Evolutionary conservation across 805 yeast genomes (phyloP), one percentile per base, ranked within the genome.

Genomic region (Saturnispora ahearnii): DNA sequence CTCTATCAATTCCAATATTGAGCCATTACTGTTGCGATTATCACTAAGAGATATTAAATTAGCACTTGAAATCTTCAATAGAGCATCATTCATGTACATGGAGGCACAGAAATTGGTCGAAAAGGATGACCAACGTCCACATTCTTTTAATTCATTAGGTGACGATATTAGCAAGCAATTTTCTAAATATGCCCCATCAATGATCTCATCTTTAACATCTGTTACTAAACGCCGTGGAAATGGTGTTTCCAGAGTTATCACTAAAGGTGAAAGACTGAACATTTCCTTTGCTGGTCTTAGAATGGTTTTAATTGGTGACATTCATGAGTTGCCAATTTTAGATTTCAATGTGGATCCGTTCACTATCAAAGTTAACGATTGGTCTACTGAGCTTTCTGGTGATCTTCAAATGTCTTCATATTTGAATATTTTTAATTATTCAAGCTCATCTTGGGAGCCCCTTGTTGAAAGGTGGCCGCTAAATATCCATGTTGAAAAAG

Each of bases 371-470:
- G 90, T 88, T 0, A 74, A 76, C 49, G 86, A 90, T 58, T 90
- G 97, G 97, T 84, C 96, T 0, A 81, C 90, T 1, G 90, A 86
- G 52, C 64, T 90, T 49, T 82, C 81, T 57, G 85, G 87, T 1
- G 81, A 79, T 50, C 72, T 84, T 0, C 76, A 77, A 26, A 64
- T 89, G 33, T 85, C 79, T 53, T 73, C 88, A 0, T 77, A 70
- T 53, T 76, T 85, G 9, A 89, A 87, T 63, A 78, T 87, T 21
- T 90, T 85, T 71, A 89, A 89, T 63, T 90, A 90, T 63, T 78
- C 96, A 0, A 79, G 85, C 53, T 89, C 96, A 3, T 77, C 88
- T 0, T 90, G 99, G 98, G 98, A 93, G 59, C 97, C 99, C 0
- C 69, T 93, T 43, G 64, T 93, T 45, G 99, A 93, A 60, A 83